Evolutionary conservation across 257 asterid species (phyloP), one percentile per base, ranked within the genome.

Genomic region (Ilex asprella): DNA sequence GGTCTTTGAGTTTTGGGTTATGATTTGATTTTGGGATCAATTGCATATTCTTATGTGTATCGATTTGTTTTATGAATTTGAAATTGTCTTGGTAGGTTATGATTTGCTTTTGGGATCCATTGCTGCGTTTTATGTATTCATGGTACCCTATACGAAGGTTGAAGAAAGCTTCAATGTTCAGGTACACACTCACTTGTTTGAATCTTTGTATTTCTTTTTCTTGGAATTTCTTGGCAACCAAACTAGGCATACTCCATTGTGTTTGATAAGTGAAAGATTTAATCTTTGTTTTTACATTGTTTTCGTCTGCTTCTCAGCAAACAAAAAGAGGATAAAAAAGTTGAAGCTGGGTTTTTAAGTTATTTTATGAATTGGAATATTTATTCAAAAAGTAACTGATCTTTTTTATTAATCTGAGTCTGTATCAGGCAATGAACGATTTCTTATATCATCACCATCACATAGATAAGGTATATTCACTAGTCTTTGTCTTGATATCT

Each of bases 101-200:
- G 99, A 92, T 70, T 73, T 92, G 82, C 72, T 92, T 73, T 73
- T 89, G 83, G 97, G 94, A 44, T 65, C 85, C 53, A 80, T 92
- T 69, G 89, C 96, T 65, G 89, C 91, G 13, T 82, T 92, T 67
- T 92, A 92, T 67, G 89, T 89, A 30, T 82, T 89, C 75, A 78
- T 82, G 95, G 86, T 71, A 59, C 97, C 99, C 41, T 92, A 86
- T 73, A 92, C 99, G 2, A 92, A 92, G 80, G 99, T 92, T 30
- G 99, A 89, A 79, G 99, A 92, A 68, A 92, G 99, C 82, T 92
- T 89, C 88, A 92, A 89, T 72, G 72, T 92, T 70, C 99, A 89
- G 97, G 99, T 89, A 29, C 52, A 30, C 14, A 21, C 27, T 21
- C 27, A 21, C 27, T 21, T 21, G 27, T 21, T 21, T 21, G 27